Conservation (phyloP, 2,329 filamentous ascomycete species). For the Alternaria arborescens region DNA sequence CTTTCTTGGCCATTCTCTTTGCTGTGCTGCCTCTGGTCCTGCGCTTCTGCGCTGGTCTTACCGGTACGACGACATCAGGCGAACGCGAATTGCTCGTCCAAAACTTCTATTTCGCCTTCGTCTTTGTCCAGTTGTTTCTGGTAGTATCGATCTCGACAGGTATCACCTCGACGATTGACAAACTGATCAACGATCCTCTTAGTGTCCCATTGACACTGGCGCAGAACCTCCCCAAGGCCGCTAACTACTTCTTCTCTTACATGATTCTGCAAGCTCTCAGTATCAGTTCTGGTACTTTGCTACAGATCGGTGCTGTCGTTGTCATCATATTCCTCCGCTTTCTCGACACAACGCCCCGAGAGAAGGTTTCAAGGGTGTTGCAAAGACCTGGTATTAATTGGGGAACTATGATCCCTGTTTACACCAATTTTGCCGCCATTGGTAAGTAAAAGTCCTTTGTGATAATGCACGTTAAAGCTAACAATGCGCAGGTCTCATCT, state of each 20-base stretch:
- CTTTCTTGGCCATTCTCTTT: slow-evolving; percentile 79
- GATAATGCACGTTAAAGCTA: slow-evolving; percentile 7
- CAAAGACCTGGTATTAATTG: slow-evolving; percentile 80
- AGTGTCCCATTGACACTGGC: slow-evolving; percentile 77
- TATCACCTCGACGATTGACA: slow-evolving; percentile 70
- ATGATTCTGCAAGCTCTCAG: slow-evolving; percentile 94
- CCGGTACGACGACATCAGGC: slow-evolving; percentile 84
- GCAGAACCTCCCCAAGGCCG: slow-evolving; percentile 79
- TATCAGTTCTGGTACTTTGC: slow-evolving; percentile 85
- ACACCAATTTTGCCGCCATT: slow-evolving; percentile 96
- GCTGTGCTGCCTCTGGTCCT: slow-evolving; percentile 83
- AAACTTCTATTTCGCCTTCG: slow-evolving; percentile 89
- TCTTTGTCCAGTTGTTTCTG: slow-evolving; percentile 94
- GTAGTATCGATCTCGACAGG: slow-evolving; percentile 87
- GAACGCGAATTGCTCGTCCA: slow-evolving; percentile 85
- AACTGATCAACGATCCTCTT: slow-evolving; percentile 71
- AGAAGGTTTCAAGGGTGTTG: slow-evolving; percentile 88
- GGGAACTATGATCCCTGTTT: slow-evolving; percentile 94
- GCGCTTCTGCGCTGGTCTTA: slow-evolving; percentile 69
- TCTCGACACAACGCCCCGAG: slow-evolving; percentile 79
- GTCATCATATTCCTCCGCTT: slow-evolving; percentile 82
- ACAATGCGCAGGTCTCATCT: slow-evolving; percentile 69
- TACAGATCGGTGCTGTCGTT: slow-evolving; percentile 82
- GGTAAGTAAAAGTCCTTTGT: slow-evolving; percentile 56
- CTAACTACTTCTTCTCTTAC: slow-evolving; percentile 99